Evolutionary conservation across 2,329 filamentous ascomycete genomes (phyloP).

Genomic region (Ambrosiella beaveri): DNA sequence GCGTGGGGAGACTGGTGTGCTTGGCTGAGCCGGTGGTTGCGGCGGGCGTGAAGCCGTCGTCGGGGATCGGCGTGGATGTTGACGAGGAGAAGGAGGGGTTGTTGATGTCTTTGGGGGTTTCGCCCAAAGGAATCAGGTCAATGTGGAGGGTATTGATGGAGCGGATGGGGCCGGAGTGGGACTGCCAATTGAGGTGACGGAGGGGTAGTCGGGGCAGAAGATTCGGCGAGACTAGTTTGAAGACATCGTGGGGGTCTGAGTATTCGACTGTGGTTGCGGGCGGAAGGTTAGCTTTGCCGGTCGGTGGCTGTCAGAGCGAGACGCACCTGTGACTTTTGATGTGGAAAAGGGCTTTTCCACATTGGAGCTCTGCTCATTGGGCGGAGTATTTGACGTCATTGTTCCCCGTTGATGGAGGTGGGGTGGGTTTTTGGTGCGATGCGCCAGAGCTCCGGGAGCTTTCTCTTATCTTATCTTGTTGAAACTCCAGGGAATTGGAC

Average conservation of each 20-base stretch:
- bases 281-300: background rate
- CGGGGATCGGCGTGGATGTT: slow-evolving; percentile 19
- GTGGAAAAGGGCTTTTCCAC: slow-evolving; percentile 47
- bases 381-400: too few relatives aligned
- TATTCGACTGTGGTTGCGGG: slow-evolving; percentile 56
- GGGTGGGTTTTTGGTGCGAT: background rate
- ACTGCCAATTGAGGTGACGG: slow-evolving; percentile 92
- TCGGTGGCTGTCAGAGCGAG: background rate
- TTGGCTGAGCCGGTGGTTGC: slow-evolving; percentile 25
- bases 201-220: slow-evolving; percentile 67
- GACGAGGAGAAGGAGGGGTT: background rate
- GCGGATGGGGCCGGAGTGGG: slow-evolving; percentile 72
- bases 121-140: slow-evolving; percentile 54
- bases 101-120: slow-evolving; percentile 19
- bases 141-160: slow-evolving; percentile 89
- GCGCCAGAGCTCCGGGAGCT: background rate
- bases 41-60: slow-evolving; percentile 47
- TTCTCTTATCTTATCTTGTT: background rate
- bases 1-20: slow-evolving; percentile 23
- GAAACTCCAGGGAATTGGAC: background rate
- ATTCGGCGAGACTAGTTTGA: slow-evolving; percentile 62
- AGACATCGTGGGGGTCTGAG: slow-evolving; percentile 80
- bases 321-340: slow-evolving; percentile 59
- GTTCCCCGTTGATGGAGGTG: too few relatives aligned
- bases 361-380: too few relatives aligned